These are phyloP conservation scores for Sarocladium kiliense DNA, from an alignment of 2,329 filamentous ascomycete species.

Conservation along the genomic window DNA sequence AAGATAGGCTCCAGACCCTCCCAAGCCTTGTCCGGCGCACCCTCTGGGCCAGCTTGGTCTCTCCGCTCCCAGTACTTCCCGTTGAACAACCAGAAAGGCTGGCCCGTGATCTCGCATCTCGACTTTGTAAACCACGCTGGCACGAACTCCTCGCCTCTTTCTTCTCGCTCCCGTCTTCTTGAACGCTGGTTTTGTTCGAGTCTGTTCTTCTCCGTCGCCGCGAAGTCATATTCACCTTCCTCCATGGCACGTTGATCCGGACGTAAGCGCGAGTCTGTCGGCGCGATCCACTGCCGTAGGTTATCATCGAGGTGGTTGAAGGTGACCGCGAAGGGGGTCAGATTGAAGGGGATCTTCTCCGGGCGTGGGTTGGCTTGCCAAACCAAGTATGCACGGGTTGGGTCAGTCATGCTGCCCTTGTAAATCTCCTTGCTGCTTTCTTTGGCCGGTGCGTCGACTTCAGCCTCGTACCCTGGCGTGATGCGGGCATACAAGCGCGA, in stretches of 20 bases:
- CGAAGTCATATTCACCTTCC: constrained; percentile 92
- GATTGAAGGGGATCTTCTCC: constrained; percentile 85
- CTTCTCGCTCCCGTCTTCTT: constrained; percentile 67
- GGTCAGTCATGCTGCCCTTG: constrained; percentile 53
- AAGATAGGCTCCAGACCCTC: constrained; percentile 74
- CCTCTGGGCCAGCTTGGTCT: constrained; percentile 56
- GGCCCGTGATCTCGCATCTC: constrained; percentile 73
- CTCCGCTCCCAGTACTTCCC: constrained; percentile 82
- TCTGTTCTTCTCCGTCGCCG: constrained; percentile 88
- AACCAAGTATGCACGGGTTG: constrained; percentile 77
- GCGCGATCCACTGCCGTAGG: constrained; percentile 72
- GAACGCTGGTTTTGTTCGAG: constrained; percentile 88
- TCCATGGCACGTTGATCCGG: constrained; percentile 98
- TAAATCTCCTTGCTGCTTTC: constrained; percentile 33
- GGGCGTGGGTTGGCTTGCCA: constrained; percentile 87
- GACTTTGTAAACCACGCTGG: constrained; percentile 81
- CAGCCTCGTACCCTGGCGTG: constrained; percentile 82
- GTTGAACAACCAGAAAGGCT: constrained; percentile 86
- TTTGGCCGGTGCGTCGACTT: constrained; percentile 52
- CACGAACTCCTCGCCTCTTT: constrained; percentile 71
- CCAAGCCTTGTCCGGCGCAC: constrained; percentile 54
- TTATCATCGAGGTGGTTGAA: constrained; percentile 88
- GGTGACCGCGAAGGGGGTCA: constrained; percentile 92
- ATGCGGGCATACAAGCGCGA: constrained; percentile 92
- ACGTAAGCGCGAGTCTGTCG: constrained; percentile 87